Evolutionary conservation across 306 rosid species (phyloP), one percentile per base, ranked within the genome.

Genomic region (Begonia peltatifolia): DNA sequence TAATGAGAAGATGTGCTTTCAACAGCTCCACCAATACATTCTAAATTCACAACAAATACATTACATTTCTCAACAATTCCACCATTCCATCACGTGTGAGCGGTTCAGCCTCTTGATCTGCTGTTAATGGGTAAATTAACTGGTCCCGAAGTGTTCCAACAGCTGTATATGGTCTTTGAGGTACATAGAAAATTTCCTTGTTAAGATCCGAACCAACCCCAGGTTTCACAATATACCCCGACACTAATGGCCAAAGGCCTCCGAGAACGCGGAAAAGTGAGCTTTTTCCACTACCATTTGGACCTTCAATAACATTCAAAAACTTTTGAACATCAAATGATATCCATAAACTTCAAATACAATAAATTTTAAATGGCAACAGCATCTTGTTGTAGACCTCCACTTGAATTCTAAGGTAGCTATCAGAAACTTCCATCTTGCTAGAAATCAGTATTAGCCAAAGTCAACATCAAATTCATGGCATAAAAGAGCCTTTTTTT

Each of bases 251-350:
- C 99, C 99, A 92, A 43, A 92, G 96, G 62, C 99, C 99, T 18
- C 99, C 99, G 62, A 92, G 68, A 71, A 92, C 99, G 52, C 99
- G 81, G 71, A 92, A 92, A 71, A 92, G 99, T 5, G 99, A 86
- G 77, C 99, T 92, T 78, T 92, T 92, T 56, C 99, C 99, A 55
- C 99, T 92, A 46, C 99, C 99, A 77, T 92, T 92, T 68, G 99
- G 99, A 81, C 99, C 99, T 90, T 76, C 73, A 75, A 62, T 36
- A 64, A 49, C 62, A 71, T 68, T 17, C 52, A 46, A 54, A 46
- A 63, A 52, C 18, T 14, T 12, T 35, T 36, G 41, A 22, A n/a
- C 58, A 22, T 61, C 55, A 70, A 80, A 44, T 11, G 48, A 44
- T 44, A 44, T 44, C 14, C 48, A 44, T n/a, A 42, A 12, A 42